Base-by-base conservation (phyloP, 768 basidiomycete genomes). In the Hirschioporus abietinus region DNA sequence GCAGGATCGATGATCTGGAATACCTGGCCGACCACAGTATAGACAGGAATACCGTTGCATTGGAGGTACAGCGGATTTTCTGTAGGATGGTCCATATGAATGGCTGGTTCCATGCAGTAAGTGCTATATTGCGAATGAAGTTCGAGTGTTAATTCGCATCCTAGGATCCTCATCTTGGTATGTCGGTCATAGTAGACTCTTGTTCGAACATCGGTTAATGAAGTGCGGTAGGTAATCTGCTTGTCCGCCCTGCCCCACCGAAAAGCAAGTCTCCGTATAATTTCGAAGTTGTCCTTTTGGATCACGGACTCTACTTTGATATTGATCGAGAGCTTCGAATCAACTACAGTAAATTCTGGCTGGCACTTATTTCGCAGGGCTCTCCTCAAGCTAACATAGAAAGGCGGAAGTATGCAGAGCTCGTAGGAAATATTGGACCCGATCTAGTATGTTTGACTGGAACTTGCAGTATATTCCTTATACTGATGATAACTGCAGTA, bases 291-390 rank as follows among this genome's bases (percentile, higher is more conserved):
- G 95, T 93, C 26, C 83, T 99, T 0, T 81, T 99, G 68, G 97
- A 99, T 73, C 96, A 98, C 70, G 96, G 93, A 4, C 79, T 95
- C 20, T 96, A 98, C 76, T 98, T 98, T 70, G 95, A 97, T 73
- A 81, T 99, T 4, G 89, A 93, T 65, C 78, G 86, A 23, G 82
- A 88, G 58, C 79, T 99, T 5, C 87, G 96, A 25, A 82, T 92
- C 63, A 91, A 93, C 74, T 93, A 93, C 72, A 83, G 89, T 81
- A 88, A 89, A 79, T 83, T 99, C 61, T 99, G 96, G 96, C 78
- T 99, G 60, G 88, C 94, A 10, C 81, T 99, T 20, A 92, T 99
- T 64, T 84, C 87, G 1, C 83, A 84, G 23, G 86, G 90, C 18
- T 88, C 93, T 0, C 81, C 88, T 0, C 72, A 83, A 42, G 88